Base-by-base conservation (phyloP, 257 asterid genomes). In the Jacaranda copaia region DNA sequence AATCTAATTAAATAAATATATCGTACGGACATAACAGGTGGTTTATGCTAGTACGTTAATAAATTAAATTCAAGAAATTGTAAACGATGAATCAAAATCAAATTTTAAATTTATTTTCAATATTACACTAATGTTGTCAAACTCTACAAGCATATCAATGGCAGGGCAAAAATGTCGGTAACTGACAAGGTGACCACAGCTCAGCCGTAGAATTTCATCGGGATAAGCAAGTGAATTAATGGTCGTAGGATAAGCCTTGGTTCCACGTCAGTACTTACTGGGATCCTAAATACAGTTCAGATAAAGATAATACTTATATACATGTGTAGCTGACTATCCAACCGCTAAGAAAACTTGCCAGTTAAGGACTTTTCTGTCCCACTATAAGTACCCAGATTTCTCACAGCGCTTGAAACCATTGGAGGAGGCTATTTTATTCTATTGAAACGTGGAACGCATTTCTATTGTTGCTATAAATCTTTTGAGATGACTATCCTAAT, bases 401-500 rank as follows among this genome's bases (percentile, higher is more conserved):
- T 15, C 55, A 15, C 4, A 2, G 25, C 43, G 16, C 52, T 6
- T 45, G 13, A 59, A 15, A 51, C 1, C 79, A 77, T 63, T 15
- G 5, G n/a, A 42, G 38, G 42, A 46, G 3, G 5, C n/a, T n/a
- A n/a, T n/a, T n/a, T n/a, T n/a, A n/a, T n/a, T n/a, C n/a, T n/a
- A n/a, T n/a, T n/a, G n/a, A n/a, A n/a, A n/a, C n/a, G n/a, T n/a
- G n/a, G n/a, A n/a, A n/a, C n/a, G n/a, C 36, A 13, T 19, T 4
- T 56, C 4, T 48, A 6, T 59, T 32, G 35, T 20, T 16, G 19
- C 20, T 42, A 1, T 40, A 53, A 13, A 38, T 9, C 43, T 5
- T 3, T 48, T 6, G 43, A 82, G 38, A 92, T 92, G 96, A 88
- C 96, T 3, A 88, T 90, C 77, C 85, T 82, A 72, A 72, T 87